Base-by-base conservation (phyloP, 225 moss, liverwort and hornwort genomes). In the Polytrichum formosum region DNA sequence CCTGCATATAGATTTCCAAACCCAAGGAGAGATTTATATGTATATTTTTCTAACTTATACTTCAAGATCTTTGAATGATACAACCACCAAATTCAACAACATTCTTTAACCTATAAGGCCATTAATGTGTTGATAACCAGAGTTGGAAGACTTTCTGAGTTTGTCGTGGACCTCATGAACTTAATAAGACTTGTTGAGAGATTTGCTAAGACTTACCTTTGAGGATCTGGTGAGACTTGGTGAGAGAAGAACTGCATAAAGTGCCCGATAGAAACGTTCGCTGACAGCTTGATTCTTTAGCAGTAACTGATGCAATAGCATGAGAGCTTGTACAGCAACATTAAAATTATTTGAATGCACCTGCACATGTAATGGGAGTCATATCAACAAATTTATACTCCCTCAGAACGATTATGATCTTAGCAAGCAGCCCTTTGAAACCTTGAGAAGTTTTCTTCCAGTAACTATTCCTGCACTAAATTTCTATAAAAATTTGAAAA, bases 261-360 rank as follows among this genome's bases (percentile, higher is more conserved):
- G 92, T 23, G 98, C 98, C 77, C 94, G 82, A 62, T 98, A 94
- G 70, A 94, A 98, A 66, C 98, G 91, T 72, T 98, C 98, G 77
- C 91, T 98, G 61, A 94, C 84, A 63, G 94, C 98, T 81, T 94
- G 88, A 76, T 91, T 94, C 72, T 90, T 98, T 7, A 83, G 81
- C 67, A 98, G 82, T 64, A 98, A 63, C 66, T 94, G 98, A 82
- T 94, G 94, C 67, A 98, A 84, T 70, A 98, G 89, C 92, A 94
- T 92, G 60, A 98, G 88, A 29, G 98, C 92, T 90, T 98, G 98
- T 31, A 98, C 98, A 70, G 87, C 90, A 63, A 98, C 92, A 73
- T 98, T 98, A 30, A 98, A 94, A 73, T 94, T 98, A 61, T 82
- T 87, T 54, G 98, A 90, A 75, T 98, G 98, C 58, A 98, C 98